A percentile compares a stretch with the other conserved stretches of the same genome.
Evolutionary conservation across 441 rosid genomes (phyloP).

Genomic region (Raphanus hybrid): DNA sequence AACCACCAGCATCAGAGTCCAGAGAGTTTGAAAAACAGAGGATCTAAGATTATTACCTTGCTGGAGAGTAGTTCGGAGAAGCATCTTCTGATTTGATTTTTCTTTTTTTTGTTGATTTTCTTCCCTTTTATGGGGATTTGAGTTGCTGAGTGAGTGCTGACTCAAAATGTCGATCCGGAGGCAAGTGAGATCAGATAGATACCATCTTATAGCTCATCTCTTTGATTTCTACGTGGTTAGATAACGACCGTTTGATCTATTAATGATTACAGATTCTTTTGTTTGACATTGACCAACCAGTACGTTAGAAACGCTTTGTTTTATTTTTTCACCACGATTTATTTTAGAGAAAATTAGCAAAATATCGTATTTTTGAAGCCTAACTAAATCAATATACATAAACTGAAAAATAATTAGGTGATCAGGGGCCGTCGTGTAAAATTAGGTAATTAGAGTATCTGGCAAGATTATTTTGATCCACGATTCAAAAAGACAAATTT

Average conservation of each 20-base stretch:
- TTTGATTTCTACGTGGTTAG: neutral
- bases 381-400: neutral
- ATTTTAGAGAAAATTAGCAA: neutral
- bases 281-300: slow-evolving; percentile 2
- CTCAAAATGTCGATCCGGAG: slow-evolving; percentile 21
- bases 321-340: too few species aligned
- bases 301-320: neutral
- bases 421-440: too few species aligned
- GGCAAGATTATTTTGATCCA: too few species aligned
- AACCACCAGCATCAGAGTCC: slow-evolving; percentile 12
- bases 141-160: slow-evolving; percentile 34
- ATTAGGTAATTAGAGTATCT: too few species aligned
- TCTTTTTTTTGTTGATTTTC: neutral
- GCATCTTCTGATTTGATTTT: slow-evolving; percentile 33
- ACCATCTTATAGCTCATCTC: neutral
- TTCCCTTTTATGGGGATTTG: slow-evolving; percentile 6
- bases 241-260: slow-evolving; percentile 12
- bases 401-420: too few species aligned
- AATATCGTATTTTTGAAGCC: neutral
- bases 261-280: neutral
- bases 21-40: neutral
- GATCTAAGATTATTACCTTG: slow-evolving; percentile 44
- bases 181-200: neutral
- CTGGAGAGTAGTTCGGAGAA: slow-evolving; percentile 48
- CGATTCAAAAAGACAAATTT: too few species aligned